Evolutionary conservation across 257 asterid genomes (phyloP).

Genomic region (Prunella vulgaris): DNA sequence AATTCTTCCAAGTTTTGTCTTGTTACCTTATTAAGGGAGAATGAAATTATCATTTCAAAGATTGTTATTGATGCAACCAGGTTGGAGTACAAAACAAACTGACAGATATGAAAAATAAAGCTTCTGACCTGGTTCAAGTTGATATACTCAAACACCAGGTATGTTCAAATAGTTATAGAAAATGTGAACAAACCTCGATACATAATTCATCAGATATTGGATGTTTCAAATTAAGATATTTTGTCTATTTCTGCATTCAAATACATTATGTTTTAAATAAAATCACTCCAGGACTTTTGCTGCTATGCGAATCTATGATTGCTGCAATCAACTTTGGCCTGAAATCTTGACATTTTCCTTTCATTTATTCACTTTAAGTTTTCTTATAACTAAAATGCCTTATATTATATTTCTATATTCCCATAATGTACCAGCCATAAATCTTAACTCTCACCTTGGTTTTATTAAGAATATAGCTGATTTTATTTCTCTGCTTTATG

Average conservation of each 20-base stretch:
- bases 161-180: conserved; percentile 24
- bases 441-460: neutral
- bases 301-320: neutral
- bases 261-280: neutral
- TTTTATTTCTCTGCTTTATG: neutral
- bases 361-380: neutral
- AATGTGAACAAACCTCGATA: neutral
- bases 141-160: conserved; percentile 61
- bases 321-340: neutral
- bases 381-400: neutral
- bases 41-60: neutral
- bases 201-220: neutral
- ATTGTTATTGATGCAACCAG: conserved; percentile 33
- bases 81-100: conserved; percentile 73
- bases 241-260: neutral
- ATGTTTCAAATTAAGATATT: neutral
- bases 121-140: conserved; percentile 60
- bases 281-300: neutral
- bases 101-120: conserved; percentile 52
- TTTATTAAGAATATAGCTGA: neutral
- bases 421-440: neutral
- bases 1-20: neutral
- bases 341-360: neutral
- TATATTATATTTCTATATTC: neutral
- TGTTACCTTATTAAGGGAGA: neutral